These are phyloP conservation scores for Ceratobasidium sp. DNA, from an alignment of 1,284 basidiomycete genomes.

Conservation along the genomic window DNA sequence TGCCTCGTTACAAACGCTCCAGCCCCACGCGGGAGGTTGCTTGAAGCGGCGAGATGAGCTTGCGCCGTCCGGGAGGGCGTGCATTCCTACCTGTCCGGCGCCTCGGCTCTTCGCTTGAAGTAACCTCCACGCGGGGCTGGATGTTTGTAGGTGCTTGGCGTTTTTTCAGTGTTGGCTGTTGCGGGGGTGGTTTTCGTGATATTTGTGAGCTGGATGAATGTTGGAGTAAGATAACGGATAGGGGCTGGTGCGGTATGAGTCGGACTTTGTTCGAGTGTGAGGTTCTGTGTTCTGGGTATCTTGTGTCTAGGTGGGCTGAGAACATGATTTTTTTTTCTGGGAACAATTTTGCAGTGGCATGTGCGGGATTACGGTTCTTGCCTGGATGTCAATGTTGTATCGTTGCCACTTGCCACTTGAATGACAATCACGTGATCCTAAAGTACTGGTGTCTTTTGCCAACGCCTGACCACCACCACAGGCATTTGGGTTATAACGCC, in stretches of 20 bases:
- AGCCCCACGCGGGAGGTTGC: slow-evolving; percentile 17
- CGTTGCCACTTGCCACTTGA: not conserved
- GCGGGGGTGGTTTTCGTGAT: not conserved
- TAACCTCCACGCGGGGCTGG: slow-evolving; percentile 19
- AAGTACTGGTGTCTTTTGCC: not conserved
- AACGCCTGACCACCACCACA: not conserved
- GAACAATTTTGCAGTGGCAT: too few relatives aligned
- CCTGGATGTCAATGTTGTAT: too few relatives aligned
- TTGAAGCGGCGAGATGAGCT: slow-evolving; percentile 18
- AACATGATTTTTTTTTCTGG: too few relatives aligned
- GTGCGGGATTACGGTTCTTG: too few relatives aligned
- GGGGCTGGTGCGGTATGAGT: slow-evolving; percentile 18
- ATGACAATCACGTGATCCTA: not conserved
- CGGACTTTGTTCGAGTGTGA: not conserved
- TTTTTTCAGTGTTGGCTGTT: not conserved
- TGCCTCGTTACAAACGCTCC: not conserved
- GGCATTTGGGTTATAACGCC: not conserved
- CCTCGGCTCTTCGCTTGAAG: slow-evolving; percentile 33
- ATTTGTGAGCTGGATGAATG: not conserved
- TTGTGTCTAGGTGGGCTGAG: not conserved
- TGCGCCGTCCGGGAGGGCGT: not conserved
- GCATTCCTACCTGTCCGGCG: not conserved
- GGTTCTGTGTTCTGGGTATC: not conserved
- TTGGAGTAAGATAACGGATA: slow-evolving; percentile 9
- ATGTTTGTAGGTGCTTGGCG: not conserved